Evolutionary conservation across 2,329 filamentous ascomycete genomes (phyloP).

Genomic region (Phoma herbarum): DNA sequence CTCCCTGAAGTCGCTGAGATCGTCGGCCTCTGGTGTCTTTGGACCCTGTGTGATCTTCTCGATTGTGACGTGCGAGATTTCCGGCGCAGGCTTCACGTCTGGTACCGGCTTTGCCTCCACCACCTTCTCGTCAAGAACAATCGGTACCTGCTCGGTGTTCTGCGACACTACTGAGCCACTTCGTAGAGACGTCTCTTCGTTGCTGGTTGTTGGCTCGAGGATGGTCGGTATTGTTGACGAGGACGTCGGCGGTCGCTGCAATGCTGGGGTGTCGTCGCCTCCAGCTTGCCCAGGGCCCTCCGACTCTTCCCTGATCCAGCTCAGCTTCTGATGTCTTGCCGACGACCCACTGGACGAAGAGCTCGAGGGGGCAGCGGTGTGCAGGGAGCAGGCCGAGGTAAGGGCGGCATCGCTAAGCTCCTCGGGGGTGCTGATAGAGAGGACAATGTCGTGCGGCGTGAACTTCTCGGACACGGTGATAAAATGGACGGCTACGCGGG

Average conservation of each 20-base stretch:
- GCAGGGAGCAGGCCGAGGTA: slow-evolving; percentile 86
- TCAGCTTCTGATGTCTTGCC: slow-evolving; percentile 76
- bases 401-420: slow-evolving; percentile 89
- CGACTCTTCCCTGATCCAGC: slow-evolving; percentile 93
- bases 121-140: slow-evolving; percentile 17
- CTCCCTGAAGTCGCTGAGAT: slow-evolving; percentile 33
- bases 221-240: slow-evolving; percentile 37
- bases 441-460: slow-evolving; percentile 84
- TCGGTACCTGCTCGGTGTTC: slow-evolving; percentile 27
- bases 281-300: slow-evolving; percentile 68
- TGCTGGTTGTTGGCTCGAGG: slow-evolving; percentile 27
- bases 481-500: slow-evolving; percentile 78
- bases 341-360: slow-evolving; percentile 85
- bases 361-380: slow-evolving; percentile 85
- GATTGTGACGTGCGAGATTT: slow-evolving; percentile 36
- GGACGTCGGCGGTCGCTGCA: slow-evolving; percentile 33
- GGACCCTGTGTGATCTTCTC: slow-evolving; percentile 35
- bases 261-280: slow-evolving; percentile 26
- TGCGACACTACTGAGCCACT: slow-evolving; percentile 25
- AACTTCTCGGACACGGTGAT: slow-evolving; percentile 72
- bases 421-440: slow-evolving; percentile 76
- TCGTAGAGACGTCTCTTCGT: slow-evolving; percentile 20
- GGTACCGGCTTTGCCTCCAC: slow-evolving; percentile 23
- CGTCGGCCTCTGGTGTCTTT: slow-evolving; percentile 29
- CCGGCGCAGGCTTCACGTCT: slow-evolving; percentile 24